Base-by-base conservation (phyloP, 345 rosid species). In the Barbarea vulgaris region DNA sequence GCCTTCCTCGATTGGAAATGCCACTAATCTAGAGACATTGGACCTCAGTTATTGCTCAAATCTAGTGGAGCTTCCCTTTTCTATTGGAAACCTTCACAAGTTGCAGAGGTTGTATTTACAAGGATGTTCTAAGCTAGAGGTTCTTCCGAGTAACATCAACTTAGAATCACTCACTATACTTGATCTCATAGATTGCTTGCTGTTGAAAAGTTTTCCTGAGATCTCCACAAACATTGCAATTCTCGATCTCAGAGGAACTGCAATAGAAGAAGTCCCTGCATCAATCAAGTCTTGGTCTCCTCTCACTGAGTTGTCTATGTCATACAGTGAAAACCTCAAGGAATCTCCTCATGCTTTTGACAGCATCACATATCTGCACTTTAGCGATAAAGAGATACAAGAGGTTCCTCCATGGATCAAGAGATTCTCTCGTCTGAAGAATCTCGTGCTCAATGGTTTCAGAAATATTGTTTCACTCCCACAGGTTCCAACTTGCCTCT, bases 81-180 rank as follows among this genome's bases (percentile, higher is more conserved):
- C n/a, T n/a, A 56, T 31, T 56, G 62, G 41, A 30, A 30, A 30
- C 13, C 39, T 56, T n/a, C 22, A 56, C 1, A 56, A 56, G 6
- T 30, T 56, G 22, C 0, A 4, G 28, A 0, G 0, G 0, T 21
- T 50, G 1, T 0, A 0, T 0, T 21, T 50, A 11, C 0, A 0
- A 51, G 15, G 15, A 11, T 51, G 28, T 0, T 51, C 55, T 4
- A 51, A 27, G 13, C 12, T 41, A 61, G 19, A 13, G 18, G 11
- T 0, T 22, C 6, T 21, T 61, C 36, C 19, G 7, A 39, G 4
- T 1, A 39, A 39, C 44, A 39, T 39, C 44, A 39, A 39, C 12
- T 3, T 39, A 6, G n/a, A 39, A 13, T 39, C 44, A 12, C 44
- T 39, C 6, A 0, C 4, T 12, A 0, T 0, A 4, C 44, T 39